Conservation (phyloP, 768 basidiomycete genomes). For the Asterophora lycoperdoides region DNA sequence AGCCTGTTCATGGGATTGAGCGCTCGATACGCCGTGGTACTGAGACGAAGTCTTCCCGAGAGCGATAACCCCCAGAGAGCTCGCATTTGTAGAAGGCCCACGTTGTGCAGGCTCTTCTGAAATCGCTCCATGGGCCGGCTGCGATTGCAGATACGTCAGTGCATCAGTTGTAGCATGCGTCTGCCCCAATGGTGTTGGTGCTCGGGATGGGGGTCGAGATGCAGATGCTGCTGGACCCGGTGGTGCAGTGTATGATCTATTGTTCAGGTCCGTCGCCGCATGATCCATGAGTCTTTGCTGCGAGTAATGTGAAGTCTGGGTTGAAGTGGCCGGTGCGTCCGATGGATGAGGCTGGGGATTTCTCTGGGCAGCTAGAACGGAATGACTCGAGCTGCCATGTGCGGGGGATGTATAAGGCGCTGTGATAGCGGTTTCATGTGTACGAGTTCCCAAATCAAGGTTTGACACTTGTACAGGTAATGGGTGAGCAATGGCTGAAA, state of each 20-base stretch:
- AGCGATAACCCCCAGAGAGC: background rate
- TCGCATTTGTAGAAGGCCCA: background rate
- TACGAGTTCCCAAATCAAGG: background rate
- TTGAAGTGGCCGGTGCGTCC: background rate
- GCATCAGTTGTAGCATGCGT: background rate
- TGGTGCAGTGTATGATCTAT: background rate
- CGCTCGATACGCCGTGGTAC: background rate
- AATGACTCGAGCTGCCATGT: background rate
- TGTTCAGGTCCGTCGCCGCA: background rate
- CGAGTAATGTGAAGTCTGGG: background rate
- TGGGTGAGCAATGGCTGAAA: background rate
- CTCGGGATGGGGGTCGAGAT: background rate
- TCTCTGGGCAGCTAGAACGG: background rate
- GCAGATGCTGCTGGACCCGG: background rate
- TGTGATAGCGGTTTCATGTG: background rate
- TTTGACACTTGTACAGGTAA: background rate
- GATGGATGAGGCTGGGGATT: background rate
- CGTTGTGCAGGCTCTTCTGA: background rate
- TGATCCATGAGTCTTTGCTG: background rate
- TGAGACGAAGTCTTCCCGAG: background rate
- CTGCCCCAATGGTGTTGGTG: background rate
- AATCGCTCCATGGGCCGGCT: background rate
- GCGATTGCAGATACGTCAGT: background rate
- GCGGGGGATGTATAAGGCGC: background rate
- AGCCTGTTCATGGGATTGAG: background rate